A percentile compares a stretch with the other conserved stretches of the same genome.
Conservation (phyloP, 345 rosid genomes). For the Euclidium syriacum region DNA sequence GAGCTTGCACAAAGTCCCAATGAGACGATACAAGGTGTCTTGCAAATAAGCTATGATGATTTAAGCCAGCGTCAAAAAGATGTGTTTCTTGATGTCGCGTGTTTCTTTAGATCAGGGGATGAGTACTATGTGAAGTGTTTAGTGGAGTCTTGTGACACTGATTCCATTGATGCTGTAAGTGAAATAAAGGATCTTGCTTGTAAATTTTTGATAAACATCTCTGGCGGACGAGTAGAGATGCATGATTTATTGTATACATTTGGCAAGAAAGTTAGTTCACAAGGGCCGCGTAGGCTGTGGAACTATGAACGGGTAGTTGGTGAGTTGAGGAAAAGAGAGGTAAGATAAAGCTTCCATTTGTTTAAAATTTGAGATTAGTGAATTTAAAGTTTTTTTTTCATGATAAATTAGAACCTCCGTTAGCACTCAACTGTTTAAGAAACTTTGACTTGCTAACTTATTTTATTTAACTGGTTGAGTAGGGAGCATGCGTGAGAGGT, state of each 20-base stretch:
- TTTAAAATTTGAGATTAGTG: too few species aligned
- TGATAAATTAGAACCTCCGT: too few species aligned
- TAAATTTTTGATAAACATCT: slow-evolving; percentile 22
- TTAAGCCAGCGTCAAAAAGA: not conserved
- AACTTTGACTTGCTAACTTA: not conserved
- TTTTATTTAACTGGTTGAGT: not conserved
- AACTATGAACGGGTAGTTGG: not conserved
- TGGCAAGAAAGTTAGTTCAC: slow-evolving; percentile 21
- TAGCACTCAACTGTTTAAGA: not conserved
- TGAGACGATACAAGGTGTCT: not conserved
- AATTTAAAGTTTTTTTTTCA: too few species aligned
- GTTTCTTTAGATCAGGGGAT: slow-evolving; percentile 27
- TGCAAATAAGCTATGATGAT: slow-evolving; percentile 31
- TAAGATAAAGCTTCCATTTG: not conserved
- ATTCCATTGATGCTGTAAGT: not conserved
- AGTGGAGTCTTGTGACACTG: slow-evolving; percentile 9
- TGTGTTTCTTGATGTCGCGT: slow-evolving; percentile 36
- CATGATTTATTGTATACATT: slow-evolving; percentile 32
- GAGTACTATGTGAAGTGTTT: not conserved
- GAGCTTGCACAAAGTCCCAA: slow-evolving; percentile 6
- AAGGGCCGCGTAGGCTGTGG: not conserved
- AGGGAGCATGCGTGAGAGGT: slow-evolving; percentile 31
- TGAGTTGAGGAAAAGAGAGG: not conserved
- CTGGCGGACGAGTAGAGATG: slow-evolving; percentile 8
- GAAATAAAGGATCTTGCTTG: slow-evolving; percentile 14